These are phyloP conservation scores for Ogataea parapolymorpha DNA, from an alignment of 805 yeast genomes.

Conservation along the genomic window DNA sequence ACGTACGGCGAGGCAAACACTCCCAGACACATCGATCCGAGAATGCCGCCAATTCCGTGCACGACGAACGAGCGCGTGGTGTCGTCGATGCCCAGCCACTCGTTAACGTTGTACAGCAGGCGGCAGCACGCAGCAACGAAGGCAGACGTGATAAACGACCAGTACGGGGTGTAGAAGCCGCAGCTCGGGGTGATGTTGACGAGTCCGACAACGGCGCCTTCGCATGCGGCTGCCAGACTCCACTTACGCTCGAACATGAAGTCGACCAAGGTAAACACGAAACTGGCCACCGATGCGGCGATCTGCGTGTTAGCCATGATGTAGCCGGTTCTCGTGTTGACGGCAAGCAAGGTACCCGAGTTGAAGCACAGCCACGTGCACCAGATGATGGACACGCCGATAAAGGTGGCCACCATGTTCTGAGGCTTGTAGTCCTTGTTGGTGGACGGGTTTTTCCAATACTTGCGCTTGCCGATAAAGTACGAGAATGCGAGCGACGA, in stretches of 20 bases:
- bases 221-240: conserved; percentile 42
- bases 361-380: conserved; percentile 50
- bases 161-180: conserved; percentile 45
- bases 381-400: conserved; percentile 47
- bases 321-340: conserved; percentile 42
- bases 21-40: conserved; percentile 41
- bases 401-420: conserved; percentile 36
- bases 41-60: conserved; percentile 49
- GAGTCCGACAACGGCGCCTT: conserved; percentile 44
- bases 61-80: conserved; percentile 43
- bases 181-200: conserved; percentile 48
- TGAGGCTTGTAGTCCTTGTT: conserved; percentile 34
- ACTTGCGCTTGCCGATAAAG: conserved; percentile 41
- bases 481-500: conserved; percentile 42
- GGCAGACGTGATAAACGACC: conserved; percentile 41
- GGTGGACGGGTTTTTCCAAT: conserved; percentile 30
- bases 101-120: conserved; percentile 33
- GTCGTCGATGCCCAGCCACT: conserved; percentile 44
- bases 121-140: conserved; percentile 40
- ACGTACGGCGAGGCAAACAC: conserved; percentile 43
- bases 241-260: conserved; percentile 37
- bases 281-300: conserved; percentile 47
- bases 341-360: conserved; percentile 42
- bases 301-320: conserved; percentile 48
- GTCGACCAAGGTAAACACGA: conserved; percentile 44